Evolutionary conservation across 257 asterid genomes (phyloP).

Genomic region (Scutellaria galericulata): DNA sequence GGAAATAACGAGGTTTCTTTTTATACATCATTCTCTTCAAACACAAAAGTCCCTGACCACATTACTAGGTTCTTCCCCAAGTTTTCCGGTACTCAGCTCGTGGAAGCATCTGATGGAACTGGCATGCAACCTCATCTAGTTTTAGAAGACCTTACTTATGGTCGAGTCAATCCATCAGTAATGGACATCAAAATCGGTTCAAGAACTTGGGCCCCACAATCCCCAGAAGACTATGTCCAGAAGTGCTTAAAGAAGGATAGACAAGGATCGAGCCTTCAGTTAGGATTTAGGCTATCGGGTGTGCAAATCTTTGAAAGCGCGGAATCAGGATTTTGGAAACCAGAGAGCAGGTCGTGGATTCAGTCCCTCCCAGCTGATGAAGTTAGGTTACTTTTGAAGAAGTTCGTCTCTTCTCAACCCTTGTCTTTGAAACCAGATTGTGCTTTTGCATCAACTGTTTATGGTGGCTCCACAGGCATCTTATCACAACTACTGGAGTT

Average conservation of each 20-base stretch:
- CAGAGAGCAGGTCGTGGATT: conserved; percentile 43
- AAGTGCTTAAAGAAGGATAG: conserved; percentile 81
- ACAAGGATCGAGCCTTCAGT: conserved; percentile 55
- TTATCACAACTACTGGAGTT: conserved; percentile 76
- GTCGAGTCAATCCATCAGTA: conserved; percentile 65
- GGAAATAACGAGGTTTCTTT: conserved; percentile 75
- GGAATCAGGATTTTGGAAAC: conserved; percentile 70
- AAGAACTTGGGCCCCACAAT: conserved; percentile 82
- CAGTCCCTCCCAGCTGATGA: conserved; percentile 61
- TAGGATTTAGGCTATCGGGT: conserved; percentile 91
- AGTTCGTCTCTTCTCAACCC: conserved; percentile 66
- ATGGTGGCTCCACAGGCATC: conserved; percentile 81
- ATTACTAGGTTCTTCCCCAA: conserved; percentile 72
- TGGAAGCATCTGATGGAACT: conserved; percentile 92
- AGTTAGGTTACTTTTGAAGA: conserved; percentile 55
- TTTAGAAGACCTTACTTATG: conserved; percentile 57
- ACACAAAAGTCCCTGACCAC: conserved; percentile 61
- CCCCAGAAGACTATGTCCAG: conserved; percentile 59
- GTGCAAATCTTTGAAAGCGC: conserved; percentile 52
- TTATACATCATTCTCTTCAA: conserved; percentile 68
- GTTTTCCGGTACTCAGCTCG: conserved; percentile 74
- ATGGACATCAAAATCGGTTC: conserved; percentile 91
- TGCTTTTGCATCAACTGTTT: conserved; percentile 74
- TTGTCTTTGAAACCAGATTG: conserved; percentile 62
- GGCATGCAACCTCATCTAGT: conserved; percentile 77